phyloP scores from a whole-genome alignment of 78 protist genomes.

The Mastigamoeba balamuthi region DNA sequence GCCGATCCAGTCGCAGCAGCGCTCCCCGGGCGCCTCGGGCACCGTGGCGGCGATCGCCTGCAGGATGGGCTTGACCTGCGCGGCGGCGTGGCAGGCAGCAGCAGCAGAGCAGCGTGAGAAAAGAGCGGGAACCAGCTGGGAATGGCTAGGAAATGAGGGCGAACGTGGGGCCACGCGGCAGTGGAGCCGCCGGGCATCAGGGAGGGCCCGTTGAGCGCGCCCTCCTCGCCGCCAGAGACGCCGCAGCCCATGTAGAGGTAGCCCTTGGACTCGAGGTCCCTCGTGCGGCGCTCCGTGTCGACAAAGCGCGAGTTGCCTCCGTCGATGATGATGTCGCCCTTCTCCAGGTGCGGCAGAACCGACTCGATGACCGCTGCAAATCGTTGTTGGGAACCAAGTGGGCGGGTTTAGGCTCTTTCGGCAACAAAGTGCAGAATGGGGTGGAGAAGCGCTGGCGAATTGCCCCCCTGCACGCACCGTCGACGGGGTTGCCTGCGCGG shows the following conservation, averaged over 20 bases:
- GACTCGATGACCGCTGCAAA: constrained; percentile 30
- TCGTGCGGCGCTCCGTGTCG: constrained; percentile 65
- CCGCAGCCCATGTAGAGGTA: constrained; percentile 83
- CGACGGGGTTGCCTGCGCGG: constrained; percentile 84
- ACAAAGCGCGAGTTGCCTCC: constrained; percentile 88
- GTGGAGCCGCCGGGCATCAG: constrained; percentile 94
- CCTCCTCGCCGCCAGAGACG: constrained; percentile 97
- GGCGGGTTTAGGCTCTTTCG: no score
- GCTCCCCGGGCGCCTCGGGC: constrained; percentile 38
- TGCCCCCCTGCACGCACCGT: constrained; percentile 4
- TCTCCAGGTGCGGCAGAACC: constrained; percentile 42
- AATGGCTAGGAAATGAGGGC: no score
- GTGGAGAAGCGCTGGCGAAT: background rate
- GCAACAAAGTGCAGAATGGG: background rate
- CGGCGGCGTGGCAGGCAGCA: constrained; percentile 19
- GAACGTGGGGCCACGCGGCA: constrained; percentile 33
- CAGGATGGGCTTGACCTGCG: constrained; percentile 59
- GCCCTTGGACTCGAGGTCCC: constrained; percentile 47
- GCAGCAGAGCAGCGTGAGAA: background rate
- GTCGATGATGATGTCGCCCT: constrained; percentile 86
- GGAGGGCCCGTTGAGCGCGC: constrained; percentile 94
- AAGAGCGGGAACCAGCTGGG: background rate
- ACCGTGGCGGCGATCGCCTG: constrained; percentile 68
- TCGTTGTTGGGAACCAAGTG: no score
- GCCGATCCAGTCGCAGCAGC: constrained; percentile 88